phyloP scores from a whole-genome alignment of 2,329 filamentous ascomycete genomes.

The Emmonsia crescens region DNA sequence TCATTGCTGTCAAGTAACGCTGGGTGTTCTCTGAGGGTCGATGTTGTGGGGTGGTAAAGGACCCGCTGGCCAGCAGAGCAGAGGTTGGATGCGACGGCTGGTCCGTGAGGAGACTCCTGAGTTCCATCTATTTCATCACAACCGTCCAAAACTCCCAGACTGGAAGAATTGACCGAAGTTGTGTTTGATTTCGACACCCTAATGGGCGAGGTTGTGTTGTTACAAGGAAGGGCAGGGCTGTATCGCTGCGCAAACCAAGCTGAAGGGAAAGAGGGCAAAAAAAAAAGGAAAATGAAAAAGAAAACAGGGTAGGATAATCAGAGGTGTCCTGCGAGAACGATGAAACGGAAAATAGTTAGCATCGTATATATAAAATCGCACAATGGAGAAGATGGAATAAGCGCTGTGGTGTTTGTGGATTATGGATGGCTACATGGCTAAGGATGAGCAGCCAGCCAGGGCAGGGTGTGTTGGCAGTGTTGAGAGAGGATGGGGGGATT shows the following conservation, averaged over 20 bases:
- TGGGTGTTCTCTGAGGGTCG: slow-evolving; percentile 24
- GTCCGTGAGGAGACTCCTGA: slow-evolving; percentile 10
- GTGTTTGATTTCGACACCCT: not conserved
- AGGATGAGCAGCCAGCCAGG: slow-evolving; percentile 4
- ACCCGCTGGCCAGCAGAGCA: not conserved
- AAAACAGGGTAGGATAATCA: not conserved
- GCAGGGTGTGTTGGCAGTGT: slow-evolving; percentile 22
- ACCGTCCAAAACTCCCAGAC: not conserved
- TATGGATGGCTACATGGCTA: not conserved
- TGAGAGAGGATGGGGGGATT: slow-evolving; percentile 15
- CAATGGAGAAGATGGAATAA: not conserved
- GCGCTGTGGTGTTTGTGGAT: not conserved
- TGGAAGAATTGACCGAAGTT: slow-evolving; percentile 1
- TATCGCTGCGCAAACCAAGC: not conserved
- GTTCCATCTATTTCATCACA: slow-evolving; percentile 14
- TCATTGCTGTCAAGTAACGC: slow-evolving; percentile 20
- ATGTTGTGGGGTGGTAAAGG: slow-evolving; percentile 8
- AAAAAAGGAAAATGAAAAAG: not conserved
- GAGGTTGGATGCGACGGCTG: slow-evolving; percentile 6
- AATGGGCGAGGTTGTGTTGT: not conserved
- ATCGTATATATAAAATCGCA: not conserved
- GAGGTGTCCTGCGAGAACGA: not conserved
- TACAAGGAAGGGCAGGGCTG: not conserved
- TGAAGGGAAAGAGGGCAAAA: not conserved
- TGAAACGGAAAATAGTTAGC: not conserved